Base-by-base conservation (phyloP, 2,329 filamentous ascomycete genomes). In the Fusarium sp. region DNA sequence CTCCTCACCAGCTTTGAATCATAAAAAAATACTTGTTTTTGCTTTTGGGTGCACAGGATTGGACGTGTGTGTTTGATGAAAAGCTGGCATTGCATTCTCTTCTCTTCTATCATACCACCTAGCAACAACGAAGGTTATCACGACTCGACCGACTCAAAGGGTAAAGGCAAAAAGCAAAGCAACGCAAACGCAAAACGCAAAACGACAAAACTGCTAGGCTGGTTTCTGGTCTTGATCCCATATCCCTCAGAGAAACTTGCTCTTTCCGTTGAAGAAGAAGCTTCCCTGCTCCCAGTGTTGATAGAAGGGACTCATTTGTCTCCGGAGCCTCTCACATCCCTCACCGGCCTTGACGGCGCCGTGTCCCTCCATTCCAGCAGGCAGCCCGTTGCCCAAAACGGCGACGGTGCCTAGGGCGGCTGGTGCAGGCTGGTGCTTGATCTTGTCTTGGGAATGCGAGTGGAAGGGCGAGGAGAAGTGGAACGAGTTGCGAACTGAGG, bases 1-100 rank as follows among this genome's bases (percentile, higher is more conserved):
- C 73, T 74, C 67, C 75, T 74, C 73, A 70, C 72, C 76, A 78
- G 67, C 70, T 76, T 73, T 73, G 67, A 78, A 78, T 78, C 72
- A 73, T 76, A 78, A 78, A 78, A 67, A 64, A 56, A 66, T 70
- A 50, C 63, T 71, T 77, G 70, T 66, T 75, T 71, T 69, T 77
- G 20, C 36, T 60, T 57, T 38, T 63, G 64, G 54, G 59, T 68
- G 73, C 65, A 60, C 52, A 31, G 59, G 63, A 63, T 56, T 62
- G 56, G 62, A 65, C 50, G 47, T 74, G 71, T 58, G 33, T 61
- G 40, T 63, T 42, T 54, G 54, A 42, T 61, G 31, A 35, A 63
- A 57, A 63, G 50, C 63, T 66, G 66, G 45, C 52, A 58, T 68
- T 27, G 47, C 59, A 65, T 47, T 64, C 27, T 36, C 45, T 65